A percentile compares a stretch with the other conserved stretches of the same genome.
Conservation (phyloP, 75 land plant genomes). For the Picea sitchensis region DNA sequence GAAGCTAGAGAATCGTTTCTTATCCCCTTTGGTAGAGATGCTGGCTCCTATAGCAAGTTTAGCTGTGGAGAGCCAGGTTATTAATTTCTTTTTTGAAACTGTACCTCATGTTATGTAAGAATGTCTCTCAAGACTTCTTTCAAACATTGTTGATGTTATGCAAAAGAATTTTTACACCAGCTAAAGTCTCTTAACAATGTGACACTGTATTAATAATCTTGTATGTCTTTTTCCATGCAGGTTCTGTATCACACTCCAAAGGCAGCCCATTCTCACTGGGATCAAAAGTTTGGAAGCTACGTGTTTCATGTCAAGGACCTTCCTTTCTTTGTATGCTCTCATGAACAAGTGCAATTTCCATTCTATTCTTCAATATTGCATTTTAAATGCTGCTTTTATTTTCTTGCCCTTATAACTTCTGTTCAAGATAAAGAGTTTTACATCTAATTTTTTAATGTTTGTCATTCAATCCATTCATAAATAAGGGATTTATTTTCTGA, state of each 20-base stretch:
- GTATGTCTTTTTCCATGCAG: conserved; percentile 33
- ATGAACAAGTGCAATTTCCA: background rate
- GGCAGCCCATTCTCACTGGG: conserved; percentile 75
- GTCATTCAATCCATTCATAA: too few relatives aligned
- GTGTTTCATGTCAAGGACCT: conserved; percentile 68
- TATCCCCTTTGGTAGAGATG: conserved; percentile 71
- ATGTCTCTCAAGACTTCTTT: conserved; percentile 1
- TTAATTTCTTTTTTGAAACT: background rate
- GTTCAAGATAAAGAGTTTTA: too few relatives aligned
- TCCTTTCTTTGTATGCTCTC: conserved; percentile 86
- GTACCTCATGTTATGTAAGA: background rate
- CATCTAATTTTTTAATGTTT: too few relatives aligned
- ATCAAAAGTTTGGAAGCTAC: conserved; percentile 46
- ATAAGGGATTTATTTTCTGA: too few relatives aligned
- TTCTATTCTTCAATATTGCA: background rate
- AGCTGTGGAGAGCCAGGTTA: conserved; percentile 90
- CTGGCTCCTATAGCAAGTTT: conserved; percentile 70
- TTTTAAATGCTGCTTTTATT: background rate
- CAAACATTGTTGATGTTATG: conserved; percentile 3
- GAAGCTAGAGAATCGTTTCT: conserved; percentile 44
- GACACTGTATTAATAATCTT: background rate
- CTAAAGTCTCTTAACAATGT: too few relatives aligned
- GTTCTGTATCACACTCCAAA: conserved; percentile 95
- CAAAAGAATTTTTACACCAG: background rate
- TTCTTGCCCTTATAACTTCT: too few relatives aligned